Evolutionary conservation across 2,329 filamentous ascomycete species (phyloP), one percentile per base, ranked within the genome.

Genomic region (Periconia sp.): DNA sequence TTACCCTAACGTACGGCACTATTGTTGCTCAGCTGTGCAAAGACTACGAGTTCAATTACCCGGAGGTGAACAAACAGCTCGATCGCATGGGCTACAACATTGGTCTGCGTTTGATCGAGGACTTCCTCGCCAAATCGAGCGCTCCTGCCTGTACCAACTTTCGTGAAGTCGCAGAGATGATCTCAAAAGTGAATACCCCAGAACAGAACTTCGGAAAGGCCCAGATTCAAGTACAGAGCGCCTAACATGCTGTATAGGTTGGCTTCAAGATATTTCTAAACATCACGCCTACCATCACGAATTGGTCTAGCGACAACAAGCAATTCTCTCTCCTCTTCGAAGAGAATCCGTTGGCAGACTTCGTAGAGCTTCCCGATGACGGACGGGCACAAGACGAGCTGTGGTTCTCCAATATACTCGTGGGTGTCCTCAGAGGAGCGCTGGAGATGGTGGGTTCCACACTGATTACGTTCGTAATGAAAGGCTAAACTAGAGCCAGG

Each of bases 41-140:
- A 75, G 94, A 99, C 79, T 96, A 93, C 73, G 92, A 97, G 65
- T 87, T 85, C 66, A 91, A 97, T 77, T 99, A 99, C 72, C 81
- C 85, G 48, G 92, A 97, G 74, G 93, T 99, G 72, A 99, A 99
- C 79, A 92, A 93, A 74, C 94, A 99, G 74, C 83, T 99, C 43
- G 94, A 99, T 72, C 95, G 93, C 78, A 99, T 99, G 94, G 94
- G 94, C 51, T 97, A 97, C 79, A 97, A 97, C 69, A 99, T 99
- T 60, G 94, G 94, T 27, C 82, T 97, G 69, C 90, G 94, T 37
- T 78, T 99, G 61, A 97, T 99, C 64, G 94, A 99, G 67, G 94
- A 99, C 76, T 99, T 97, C 69, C 85, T 99, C 17, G 94, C 94
- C 66, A 97, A 97, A 75, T 94, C 92, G 6, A 93, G 91, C 65